Percentiles rank a stretch among this genome's conserved stretches.
Conservation (phyloP, 106 monocot species). For the Platanthera zijinensis region DNA sequence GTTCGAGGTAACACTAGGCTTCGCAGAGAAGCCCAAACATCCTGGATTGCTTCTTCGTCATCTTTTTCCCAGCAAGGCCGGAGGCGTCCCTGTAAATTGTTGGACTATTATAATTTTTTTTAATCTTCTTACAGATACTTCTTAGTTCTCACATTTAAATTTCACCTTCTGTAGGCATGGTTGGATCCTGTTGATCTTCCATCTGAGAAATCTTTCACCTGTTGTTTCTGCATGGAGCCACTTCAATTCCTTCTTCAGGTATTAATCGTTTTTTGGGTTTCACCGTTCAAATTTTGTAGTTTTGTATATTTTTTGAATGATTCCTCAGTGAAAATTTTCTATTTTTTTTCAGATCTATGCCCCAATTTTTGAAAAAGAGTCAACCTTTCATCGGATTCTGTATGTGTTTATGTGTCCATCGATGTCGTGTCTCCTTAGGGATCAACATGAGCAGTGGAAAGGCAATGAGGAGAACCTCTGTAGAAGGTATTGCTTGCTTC, state of each 20-base stretch:
- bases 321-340: not conserved
- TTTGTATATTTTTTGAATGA: not conserved
- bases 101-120: constrained; percentile 3
- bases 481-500: constrained; percentile 49
- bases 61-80: constrained; percentile 82
- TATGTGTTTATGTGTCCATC: constrained; percentile 91
- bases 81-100: constrained; percentile 60
- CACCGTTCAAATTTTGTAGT: not conserved
- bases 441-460: constrained; percentile 95
- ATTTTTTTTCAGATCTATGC: constrained; percentile 62
- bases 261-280: not conserved
- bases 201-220: constrained; percentile 29
- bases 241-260: constrained; percentile 93
- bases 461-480: constrained; percentile 21
- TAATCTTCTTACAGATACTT: not conserved
- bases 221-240: constrained; percentile 75
- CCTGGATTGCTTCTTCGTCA: constrained; percentile 57
- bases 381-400: constrained; percentile 70
- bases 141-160: constrained; percentile 3
- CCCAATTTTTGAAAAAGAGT: constrained; percentile 50
- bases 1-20: constrained; percentile 42
- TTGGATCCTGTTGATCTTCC: constrained; percentile 72
- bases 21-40: constrained; percentile 60
- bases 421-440: constrained; percentile 72
- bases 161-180: constrained; percentile 53